Evolutionary conservation across 2,329 filamentous ascomycete species (phyloP).

Genomic region (Coccinonectria pachysandricola): DNA sequence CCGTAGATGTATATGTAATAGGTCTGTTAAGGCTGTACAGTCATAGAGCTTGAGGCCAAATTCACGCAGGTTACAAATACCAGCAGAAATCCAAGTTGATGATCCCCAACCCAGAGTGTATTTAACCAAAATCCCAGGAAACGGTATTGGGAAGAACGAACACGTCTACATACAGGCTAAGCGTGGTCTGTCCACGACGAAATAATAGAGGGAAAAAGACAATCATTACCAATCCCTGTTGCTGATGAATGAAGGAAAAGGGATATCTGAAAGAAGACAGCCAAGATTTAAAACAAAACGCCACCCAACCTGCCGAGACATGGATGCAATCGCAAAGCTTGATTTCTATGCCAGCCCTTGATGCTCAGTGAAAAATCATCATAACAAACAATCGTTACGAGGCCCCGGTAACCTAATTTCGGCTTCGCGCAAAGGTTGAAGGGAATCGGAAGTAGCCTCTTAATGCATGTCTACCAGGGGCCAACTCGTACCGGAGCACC

Average conservation of each 20-base stretch:
- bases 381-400: conserved; percentile 23
- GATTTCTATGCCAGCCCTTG: conserved; percentile 27
- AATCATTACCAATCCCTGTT: conserved; percentile 14
- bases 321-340: conserved; percentile 18
- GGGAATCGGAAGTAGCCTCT: too few species aligned
- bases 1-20: too few species aligned
- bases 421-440: background rate
- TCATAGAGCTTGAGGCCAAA: too few species aligned
- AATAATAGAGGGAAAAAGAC: conserved; percentile 5
- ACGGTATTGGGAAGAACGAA: too few species aligned
- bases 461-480: conserved; percentile 48
- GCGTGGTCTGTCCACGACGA: conserved; percentile 9
- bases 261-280: conserved; percentile 21
- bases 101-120: too few species aligned
- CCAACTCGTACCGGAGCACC: conserved; percentile 51
- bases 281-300: conserved; percentile 25
- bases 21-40: too few species aligned
- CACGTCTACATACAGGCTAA: conserved; percentile 18
- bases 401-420: too few species aligned
- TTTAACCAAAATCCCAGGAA: too few species aligned
- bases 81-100: too few species aligned
- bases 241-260: conserved; percentile 15
- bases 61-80: too few species aligned
- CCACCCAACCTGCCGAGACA: conserved; percentile 21
- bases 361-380: conserved; percentile 24